phyloP scores from a whole-genome alignment of 192 early-diverging fungal species.

The Coemansia erecta region DNA sequence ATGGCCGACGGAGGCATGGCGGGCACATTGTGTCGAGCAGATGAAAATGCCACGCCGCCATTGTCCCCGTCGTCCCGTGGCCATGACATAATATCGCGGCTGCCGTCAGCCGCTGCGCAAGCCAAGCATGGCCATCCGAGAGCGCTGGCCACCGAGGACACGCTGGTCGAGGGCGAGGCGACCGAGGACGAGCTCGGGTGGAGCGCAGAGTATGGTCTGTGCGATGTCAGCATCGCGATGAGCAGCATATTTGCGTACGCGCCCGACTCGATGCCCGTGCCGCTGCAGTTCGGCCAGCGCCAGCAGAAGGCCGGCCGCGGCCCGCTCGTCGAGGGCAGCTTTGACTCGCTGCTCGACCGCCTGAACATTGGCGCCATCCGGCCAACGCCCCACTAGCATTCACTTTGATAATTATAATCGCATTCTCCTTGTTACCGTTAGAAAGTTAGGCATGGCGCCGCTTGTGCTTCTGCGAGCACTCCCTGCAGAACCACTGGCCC shows the following conservation, averaged over 20 bases:
- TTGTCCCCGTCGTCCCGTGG: too few species aligned
- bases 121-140: not conserved
- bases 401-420: too few species aligned
- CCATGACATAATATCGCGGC: not conserved
- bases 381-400: not conserved
- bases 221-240: conserved; percentile 5
- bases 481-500: conserved; percentile 94
- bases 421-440: too few species aligned
- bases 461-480: conserved; percentile 61
- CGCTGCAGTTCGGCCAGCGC: not conserved
- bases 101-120: conserved; percentile 1
- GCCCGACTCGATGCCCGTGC: not conserved
- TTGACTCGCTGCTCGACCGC: conserved; percentile 11
- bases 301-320: not conserved
- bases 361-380: conserved; percentile 13
- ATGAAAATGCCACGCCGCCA: not conserved
- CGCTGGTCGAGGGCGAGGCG: not conserved
- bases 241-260: conserved; percentile 23
- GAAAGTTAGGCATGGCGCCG: conserved; percentile 25
- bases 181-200: not conserved
- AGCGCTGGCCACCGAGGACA: too few species aligned
- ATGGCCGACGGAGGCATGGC: not conserved
- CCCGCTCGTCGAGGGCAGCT: not conserved
- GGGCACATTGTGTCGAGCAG: conserved; percentile 1
- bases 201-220: not conserved